These are phyloP conservation scores for Heterobasidion occidentale DNA, from an alignment of 1,284 basidiomycete species.

Conservation along the genomic window DNA sequence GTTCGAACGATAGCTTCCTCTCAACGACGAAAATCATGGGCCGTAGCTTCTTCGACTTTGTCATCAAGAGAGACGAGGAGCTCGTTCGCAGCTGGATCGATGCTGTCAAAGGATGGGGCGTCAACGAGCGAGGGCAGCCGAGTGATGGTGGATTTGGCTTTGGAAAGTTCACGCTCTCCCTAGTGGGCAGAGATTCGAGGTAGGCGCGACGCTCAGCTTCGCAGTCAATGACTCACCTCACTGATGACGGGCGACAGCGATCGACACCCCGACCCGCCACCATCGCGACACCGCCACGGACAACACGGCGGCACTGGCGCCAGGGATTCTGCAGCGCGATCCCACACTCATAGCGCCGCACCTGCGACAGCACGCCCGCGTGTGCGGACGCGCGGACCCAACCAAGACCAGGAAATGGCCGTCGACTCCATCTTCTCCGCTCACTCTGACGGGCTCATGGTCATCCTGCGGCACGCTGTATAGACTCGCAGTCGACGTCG, in stretches of 20 bases:
- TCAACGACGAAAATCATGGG: conserved; percentile 46
- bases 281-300: conserved; percentile 10
- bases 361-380: conserved; percentile 2
- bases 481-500: background rate
- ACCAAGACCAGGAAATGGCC: conserved; percentile 26
- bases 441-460: conserved; percentile 73
- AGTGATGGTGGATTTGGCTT: conserved; percentile 77
- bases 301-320: background rate
- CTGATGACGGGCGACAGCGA: conserved; percentile 3
- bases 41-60: conserved; percentile 70
- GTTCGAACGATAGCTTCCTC: conserved; percentile 62
- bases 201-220: conserved; percentile 10
- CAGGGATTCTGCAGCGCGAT: background rate
- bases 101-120: conserved; percentile 69
- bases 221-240: background rate
- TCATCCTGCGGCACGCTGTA: conserved; percentile 45
- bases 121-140: conserved; percentile 71
- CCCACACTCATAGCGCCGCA: conserved; percentile 2
- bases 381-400: background rate
- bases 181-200: conserved; percentile 54
- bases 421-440: conserved; percentile 78
- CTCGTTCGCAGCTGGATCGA: conserved; percentile 64
- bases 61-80: conserved; percentile 49
- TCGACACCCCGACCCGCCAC: conserved; percentile 13
- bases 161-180: conserved; percentile 52